Evolutionary conservation across 352 stramenopile species (phyloP).

Genomic region (Salisapilia sapeloensis): DNA sequence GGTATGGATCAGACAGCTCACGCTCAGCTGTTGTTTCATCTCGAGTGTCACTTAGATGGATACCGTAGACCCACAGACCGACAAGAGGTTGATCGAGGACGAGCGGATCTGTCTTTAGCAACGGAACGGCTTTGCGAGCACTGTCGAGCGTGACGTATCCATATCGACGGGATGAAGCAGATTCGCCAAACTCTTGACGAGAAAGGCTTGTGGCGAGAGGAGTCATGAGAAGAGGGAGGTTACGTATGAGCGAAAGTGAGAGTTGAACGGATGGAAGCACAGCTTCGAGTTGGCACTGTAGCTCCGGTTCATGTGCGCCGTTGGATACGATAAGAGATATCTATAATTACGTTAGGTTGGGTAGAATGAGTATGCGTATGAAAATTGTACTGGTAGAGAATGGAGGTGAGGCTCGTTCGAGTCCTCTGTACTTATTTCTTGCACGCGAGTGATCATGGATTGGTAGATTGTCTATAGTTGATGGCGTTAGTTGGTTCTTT

Average conservation of each 20-base stretch:
- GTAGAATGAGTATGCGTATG: too few relatives aligned
- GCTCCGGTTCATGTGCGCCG: constrained; percentile 13
- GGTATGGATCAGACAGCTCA: constrained; percentile 25
- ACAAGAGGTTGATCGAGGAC: constrained; percentile 48
- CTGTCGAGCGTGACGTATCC: constrained; percentile 59
- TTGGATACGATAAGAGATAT: constrained; percentile 21
- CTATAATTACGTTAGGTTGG: too few relatives aligned
- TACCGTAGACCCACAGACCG: constrained; percentile 54
- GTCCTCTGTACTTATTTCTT: too few relatives aligned
- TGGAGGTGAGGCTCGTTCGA: too few relatives aligned
- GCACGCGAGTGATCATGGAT: too few relatives aligned
- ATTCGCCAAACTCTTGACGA: constrained; percentile 26
- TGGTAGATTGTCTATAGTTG: too few relatives aligned
- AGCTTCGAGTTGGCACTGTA: constrained; percentile 32
- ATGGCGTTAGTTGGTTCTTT: too few relatives aligned
- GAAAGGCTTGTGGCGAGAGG: constrained; percentile 40
- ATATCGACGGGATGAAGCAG: constrained; percentile 11
- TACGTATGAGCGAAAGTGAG: constrained; percentile 39
- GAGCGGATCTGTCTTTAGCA: constrained; percentile 56
- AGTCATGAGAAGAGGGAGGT: constrained; percentile 59
- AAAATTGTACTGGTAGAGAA: too few relatives aligned
- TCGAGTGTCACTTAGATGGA: constrained; percentile 36
- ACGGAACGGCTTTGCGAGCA: constrained; percentile 51
- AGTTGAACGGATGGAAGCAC: constrained; percentile 15
- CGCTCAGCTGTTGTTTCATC: constrained; percentile 9